A percentile compares a stretch with the other conserved stretches of the same genome.
These are phyloP conservation scores for Chaetomidium leptoderma DNA, from an alignment of 495 filamentous ascomycete species.

Conservation along the genomic window DNA sequence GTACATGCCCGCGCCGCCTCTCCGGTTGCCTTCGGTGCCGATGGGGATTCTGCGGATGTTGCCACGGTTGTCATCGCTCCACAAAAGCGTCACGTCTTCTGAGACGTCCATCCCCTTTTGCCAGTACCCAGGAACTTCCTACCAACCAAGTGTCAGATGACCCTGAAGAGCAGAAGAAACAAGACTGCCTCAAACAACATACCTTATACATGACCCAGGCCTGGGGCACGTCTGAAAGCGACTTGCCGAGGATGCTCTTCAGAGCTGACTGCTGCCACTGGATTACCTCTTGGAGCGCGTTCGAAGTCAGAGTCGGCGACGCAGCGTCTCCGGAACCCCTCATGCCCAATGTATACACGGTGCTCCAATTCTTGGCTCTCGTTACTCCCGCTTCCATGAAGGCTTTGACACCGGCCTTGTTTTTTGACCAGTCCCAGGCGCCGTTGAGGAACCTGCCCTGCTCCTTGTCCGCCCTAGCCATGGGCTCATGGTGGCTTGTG, in stretches of 20 bases:
- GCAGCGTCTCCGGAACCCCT: conserved; percentile 59
- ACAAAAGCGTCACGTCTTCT: conserved; percentile 62
- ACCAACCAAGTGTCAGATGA: neutral
- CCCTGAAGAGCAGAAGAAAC: neutral
- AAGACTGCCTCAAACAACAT: neutral
- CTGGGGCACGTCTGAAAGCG: conserved; percentile 51
- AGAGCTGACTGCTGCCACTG: conserved; percentile 49
- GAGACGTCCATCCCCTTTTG: conserved; percentile 56
- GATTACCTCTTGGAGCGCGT: conserved; percentile 52
- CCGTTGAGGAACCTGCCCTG: conserved; percentile 45
- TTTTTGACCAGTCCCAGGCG: conserved; percentile 59
- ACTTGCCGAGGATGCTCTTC: conserved; percentile 40
- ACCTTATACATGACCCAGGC: conserved; percentile 60
- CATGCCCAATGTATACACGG: conserved; percentile 61
- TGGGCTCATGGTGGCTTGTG: conserved; percentile 62
- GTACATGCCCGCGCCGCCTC: conserved; percentile 60
- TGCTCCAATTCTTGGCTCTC: conserved; percentile 53
- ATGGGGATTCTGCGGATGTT: conserved; percentile 58
- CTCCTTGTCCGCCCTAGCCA: conserved; percentile 60
- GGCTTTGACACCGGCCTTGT: conserved; percentile 49
- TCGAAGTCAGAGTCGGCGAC: conserved; percentile 40
- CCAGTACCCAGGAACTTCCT: conserved; percentile 58
- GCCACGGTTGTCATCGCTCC: conserved; percentile 64
- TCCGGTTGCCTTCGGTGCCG: conserved; percentile 48
- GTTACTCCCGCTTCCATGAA: conserved; percentile 52